Conservation (phyloP, 1,284 basidiomycete species). For the Sporisorium sorghi region DNA sequence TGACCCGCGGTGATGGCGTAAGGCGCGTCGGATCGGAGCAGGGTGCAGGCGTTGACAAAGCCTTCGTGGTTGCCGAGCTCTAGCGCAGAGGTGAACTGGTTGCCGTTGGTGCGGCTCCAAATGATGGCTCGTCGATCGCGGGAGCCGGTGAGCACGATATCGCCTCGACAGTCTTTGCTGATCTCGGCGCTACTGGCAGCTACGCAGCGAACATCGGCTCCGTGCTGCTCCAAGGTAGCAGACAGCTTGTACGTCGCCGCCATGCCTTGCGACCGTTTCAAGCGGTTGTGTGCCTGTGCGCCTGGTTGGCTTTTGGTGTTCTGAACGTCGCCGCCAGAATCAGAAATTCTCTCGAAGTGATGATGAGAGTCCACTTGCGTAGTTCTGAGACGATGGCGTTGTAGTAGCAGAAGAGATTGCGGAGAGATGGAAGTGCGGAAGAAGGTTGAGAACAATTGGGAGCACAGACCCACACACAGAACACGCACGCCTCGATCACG, state of each 20-base stretch:
- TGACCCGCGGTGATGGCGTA: constrained; percentile 63
- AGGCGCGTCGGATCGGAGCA: constrained; percentile 16
- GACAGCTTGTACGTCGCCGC: constrained; percentile 49
- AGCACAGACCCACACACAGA: constrained; percentile 22
- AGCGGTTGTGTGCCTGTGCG: neutral
- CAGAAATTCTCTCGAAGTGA: neutral
- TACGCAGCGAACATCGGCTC: constrained; percentile 61
- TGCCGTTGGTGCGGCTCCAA: constrained; percentile 50
- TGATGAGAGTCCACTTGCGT: neutral
- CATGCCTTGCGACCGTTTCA: constrained; percentile 9
- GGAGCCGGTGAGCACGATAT: constrained; percentile 58
- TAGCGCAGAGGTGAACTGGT: constrained; percentile 37
- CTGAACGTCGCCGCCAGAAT: neutral
- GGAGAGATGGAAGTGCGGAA: constrained; percentile 4
- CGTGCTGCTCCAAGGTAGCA: constrained; percentile 55
- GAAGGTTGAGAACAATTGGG: neutral
- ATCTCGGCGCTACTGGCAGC: constrained; percentile 32
- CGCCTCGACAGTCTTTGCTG: constrained; percentile 35
- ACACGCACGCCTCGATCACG: constrained; percentile 45
- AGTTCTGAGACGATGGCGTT: neutral
- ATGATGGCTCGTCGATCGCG: constrained; percentile 47
- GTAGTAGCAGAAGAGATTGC: neutral
- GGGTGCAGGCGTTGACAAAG: constrained; percentile 63
- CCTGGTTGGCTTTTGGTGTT: neutral
- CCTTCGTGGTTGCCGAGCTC: constrained; percentile 59